Percentiles rank a stretch among this genome's conserved stretches.
phyloP scores from a whole-genome alignment of 176 grass and related monocot species.

The Cenchrus fungigraminus region DNA sequence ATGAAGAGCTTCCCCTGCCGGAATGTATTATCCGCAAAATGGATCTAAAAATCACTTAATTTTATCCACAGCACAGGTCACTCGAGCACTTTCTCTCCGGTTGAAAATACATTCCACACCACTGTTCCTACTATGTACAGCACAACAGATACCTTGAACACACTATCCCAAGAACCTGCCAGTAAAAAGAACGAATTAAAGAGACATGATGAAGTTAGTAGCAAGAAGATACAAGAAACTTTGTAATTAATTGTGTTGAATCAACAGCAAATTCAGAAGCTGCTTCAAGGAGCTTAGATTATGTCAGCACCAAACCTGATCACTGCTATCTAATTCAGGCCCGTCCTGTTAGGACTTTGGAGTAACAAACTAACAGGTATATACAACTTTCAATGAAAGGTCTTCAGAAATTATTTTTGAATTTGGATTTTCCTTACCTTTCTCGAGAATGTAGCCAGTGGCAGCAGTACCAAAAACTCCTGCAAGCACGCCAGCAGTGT shows the following conservation, averaged over 20 bases:
- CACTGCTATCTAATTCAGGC: background rate
- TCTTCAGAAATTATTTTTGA: background rate
- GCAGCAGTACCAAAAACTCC: constrained; percentile 91
- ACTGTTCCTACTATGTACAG: constrained; percentile 83
- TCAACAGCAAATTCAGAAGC: no score
- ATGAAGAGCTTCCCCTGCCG: background rate
- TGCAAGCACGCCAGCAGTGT: constrained; percentile 93
- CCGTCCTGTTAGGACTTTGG: background rate
- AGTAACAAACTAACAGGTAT: background rate
- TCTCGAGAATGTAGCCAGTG: constrained; percentile 89
- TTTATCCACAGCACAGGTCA: constrained; percentile 36
- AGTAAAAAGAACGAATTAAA: constrained; percentile 4
- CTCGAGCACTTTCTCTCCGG: constrained; percentile 85
- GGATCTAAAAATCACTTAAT: constrained; percentile 35
- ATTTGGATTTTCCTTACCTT: constrained; percentile 43
- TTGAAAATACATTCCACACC: constrained; percentile 92
- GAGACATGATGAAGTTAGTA: constrained; percentile 2
- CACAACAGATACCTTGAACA: constrained; percentile 81
- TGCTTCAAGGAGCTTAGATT: background rate
- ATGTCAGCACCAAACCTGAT: background rate
- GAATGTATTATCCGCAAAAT: background rate
- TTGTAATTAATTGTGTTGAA: background rate
- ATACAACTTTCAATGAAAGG: background rate
- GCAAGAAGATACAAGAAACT: background rate
- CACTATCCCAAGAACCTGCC: constrained; percentile 92